Conservation (phyloP, 2,329 filamentous ascomycete genomes). For the Ophiostoma pallidulum region DNA sequence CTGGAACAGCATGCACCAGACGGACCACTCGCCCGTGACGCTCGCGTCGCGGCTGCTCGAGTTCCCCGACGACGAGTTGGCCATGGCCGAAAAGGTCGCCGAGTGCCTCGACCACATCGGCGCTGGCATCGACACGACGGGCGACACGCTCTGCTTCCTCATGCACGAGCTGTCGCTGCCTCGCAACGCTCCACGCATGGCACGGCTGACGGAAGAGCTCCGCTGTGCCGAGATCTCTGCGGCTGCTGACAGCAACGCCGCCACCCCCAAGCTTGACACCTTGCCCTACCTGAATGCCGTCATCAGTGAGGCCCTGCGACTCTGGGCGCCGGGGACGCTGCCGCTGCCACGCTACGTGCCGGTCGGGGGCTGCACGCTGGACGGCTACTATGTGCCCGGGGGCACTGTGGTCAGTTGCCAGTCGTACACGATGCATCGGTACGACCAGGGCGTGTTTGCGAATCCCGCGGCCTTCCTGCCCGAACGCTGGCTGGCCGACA, state of each 20-base stretch:
- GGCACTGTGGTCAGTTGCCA: conserved; percentile 24
- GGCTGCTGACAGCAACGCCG: too few species aligned
- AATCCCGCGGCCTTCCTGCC: conserved; percentile 25
- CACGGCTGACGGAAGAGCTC: neutral
- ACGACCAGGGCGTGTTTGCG: conserved; percentile 24
- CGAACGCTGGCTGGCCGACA: conserved; percentile 27
- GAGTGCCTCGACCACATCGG: conserved; percentile 9
- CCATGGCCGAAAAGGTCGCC: neutral
- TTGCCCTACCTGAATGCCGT: conserved; percentile 26
- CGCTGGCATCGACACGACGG: conserved; percentile 10
- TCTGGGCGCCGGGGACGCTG: conserved; percentile 21
- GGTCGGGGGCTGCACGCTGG: conserved; percentile 15
- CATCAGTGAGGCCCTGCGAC: conserved; percentile 23
- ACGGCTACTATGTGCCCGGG: conserved; percentile 21
- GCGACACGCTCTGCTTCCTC: conserved; percentile 8
- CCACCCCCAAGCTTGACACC: neutral
- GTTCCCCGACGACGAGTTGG: conserved; percentile 1
- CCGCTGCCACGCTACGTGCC: conserved; percentile 15
- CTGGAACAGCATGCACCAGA: neutral
- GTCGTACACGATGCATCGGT: conserved; percentile 24
- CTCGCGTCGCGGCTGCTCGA: conserved; percentile 5
- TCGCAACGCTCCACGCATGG: neutral
- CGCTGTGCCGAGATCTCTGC: too few species aligned
- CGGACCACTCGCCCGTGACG: neutral
- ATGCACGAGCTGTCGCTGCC: conserved; percentile 4